Evolutionary conservation across 495 filamentous ascomycete genomes (phyloP).

Genomic region (Pseudoneurospora amorphoporcata): DNA sequence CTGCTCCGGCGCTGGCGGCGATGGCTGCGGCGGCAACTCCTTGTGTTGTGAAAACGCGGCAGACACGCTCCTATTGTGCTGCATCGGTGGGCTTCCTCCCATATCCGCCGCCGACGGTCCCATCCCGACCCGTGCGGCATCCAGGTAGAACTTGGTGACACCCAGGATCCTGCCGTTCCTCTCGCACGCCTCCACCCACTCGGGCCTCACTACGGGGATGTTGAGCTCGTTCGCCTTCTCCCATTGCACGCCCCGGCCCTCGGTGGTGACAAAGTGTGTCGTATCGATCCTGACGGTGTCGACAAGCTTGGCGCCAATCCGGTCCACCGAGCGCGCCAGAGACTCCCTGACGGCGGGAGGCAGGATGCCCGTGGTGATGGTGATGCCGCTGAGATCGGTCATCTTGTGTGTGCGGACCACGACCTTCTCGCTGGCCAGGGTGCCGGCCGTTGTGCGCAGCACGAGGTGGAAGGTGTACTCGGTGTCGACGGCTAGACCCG

Average conservation of each 20-base stretch:
- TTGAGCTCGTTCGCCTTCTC: constrained; percentile 97
- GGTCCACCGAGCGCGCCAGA: constrained; percentile 62
- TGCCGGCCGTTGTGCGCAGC: constrained; percentile 82
- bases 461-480: constrained; percentile 94
- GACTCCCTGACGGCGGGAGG: constrained; percentile 64
- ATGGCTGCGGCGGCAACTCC: constrained; percentile 25
- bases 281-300: constrained; percentile 93
- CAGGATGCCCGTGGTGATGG: constrained; percentile 83
- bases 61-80: constrained; percentile 9
- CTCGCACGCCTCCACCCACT: constrained; percentile 95
- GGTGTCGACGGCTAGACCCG: constrained; percentile 87
- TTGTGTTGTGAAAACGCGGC: constrained; percentile 23
- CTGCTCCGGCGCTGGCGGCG: constrained; percentile 11
- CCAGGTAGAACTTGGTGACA: constrained; percentile 90
- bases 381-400: constrained; percentile 95
- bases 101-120: constrained; percentile 9
- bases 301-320: constrained; percentile 86
- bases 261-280: constrained; percentile 97
- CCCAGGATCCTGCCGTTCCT: constrained; percentile 85
- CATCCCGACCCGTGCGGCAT: constrained; percentile 45
- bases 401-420: constrained; percentile 92
- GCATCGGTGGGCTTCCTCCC: constrained; percentile 16
- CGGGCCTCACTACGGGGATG: constrained; percentile 93
- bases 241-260: constrained; percentile 81
- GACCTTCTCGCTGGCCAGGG: constrained; percentile 71